Base-by-base conservation (phyloP, 495 filamentous ascomycete genomes). In the Penicillium pulvis region DNA sequence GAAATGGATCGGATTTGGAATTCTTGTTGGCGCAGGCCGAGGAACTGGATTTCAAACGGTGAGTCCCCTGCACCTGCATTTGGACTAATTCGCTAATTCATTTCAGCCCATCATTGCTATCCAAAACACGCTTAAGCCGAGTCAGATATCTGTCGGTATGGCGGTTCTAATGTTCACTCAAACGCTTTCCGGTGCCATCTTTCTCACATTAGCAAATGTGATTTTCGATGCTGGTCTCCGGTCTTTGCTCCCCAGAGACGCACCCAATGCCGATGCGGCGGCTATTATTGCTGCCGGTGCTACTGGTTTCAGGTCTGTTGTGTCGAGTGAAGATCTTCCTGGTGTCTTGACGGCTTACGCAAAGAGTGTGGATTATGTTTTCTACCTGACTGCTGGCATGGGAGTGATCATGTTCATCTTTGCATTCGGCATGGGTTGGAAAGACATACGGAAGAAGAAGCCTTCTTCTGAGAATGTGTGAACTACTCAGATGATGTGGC, bases 1-100 rank as follows among this genome's bases (percentile, higher is more conserved):
- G 28, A 79, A 66, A 45, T 84, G 81, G 79, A 70, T 85, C 35
- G 83, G 83, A 30, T 86, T 83, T 60, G 81, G 85, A 60, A 76
- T 85, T 39, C 63, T 87, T 9, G 58, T 74, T 8, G 84, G 85
- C 12, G 59, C 73, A 16, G 80, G 80, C n/a, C 77, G 77, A 44
- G 83, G 84, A 11, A 60, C 71, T 0, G 80, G 71, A 1, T 67
- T 83, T 54, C 81, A 83, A 55, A 65, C 78, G 48, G 79, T 71
- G 55, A 57, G 17, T 43, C 48, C 16, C 39, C 16, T 2, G 16
- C 1, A 0, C 4, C 28, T 5, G 6, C 0, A 7, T 28, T 5
- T 28, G 28, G 14, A 24, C 11, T 19, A 1, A 36, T 33, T 54
- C 24, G 52, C 51, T 36, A 49, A 52, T 42, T 17, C 60, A 26